A percentile compares a stretch with the other conserved stretches of the same genome.
phyloP scores from a whole-genome alignment of 192 early-diverging fungal species.

The Pecoramyces ruminantium region DNA sequence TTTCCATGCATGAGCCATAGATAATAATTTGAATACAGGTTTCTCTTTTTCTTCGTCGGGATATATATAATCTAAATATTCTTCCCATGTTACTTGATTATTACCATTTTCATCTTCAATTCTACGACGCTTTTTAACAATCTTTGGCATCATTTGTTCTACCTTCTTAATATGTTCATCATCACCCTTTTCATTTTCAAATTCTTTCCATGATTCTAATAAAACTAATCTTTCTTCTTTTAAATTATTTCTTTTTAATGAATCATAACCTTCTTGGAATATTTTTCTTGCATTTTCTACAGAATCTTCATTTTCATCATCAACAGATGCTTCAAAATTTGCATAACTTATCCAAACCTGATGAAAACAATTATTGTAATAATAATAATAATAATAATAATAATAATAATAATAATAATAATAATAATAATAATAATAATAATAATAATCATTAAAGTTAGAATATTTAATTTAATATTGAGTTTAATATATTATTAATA shows the following conservation, averaged over 20 bases:
- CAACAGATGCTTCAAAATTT: conserved; percentile 65
- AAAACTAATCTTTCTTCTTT: conserved; percentile 82
- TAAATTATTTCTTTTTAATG: conserved; percentile 40
- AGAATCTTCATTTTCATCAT: conserved; percentile 18
- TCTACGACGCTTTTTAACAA: conserved; percentile 76
- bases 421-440: background rate
- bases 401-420: background rate
- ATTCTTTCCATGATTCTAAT: conserved; percentile 81
- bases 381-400: background rate
- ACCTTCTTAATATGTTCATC: conserved; percentile 28
- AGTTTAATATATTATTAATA: no score
- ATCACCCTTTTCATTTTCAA: conserved; percentile 34
- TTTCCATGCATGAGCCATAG: conserved; percentile 74
- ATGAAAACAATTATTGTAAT: no score
- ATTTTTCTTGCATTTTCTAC: conserved; percentile 43
- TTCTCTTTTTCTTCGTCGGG: conserved; percentile 83
- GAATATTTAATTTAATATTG: no score
- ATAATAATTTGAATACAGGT: conserved; percentile 76
- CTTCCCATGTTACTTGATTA: conserved; percentile 59
- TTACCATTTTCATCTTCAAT: conserved; percentile 35
- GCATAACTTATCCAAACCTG: conserved; percentile 80
- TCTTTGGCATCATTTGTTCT: conserved; percentile 61
- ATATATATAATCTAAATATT: conserved; percentile 98
- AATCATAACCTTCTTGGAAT: conserved; percentile 56
- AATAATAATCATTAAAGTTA: conserved; percentile 1